Evolutionary conservation across 352 stramenopile species (phyloP).

Genomic region (Phytophthora sp.): DNA sequence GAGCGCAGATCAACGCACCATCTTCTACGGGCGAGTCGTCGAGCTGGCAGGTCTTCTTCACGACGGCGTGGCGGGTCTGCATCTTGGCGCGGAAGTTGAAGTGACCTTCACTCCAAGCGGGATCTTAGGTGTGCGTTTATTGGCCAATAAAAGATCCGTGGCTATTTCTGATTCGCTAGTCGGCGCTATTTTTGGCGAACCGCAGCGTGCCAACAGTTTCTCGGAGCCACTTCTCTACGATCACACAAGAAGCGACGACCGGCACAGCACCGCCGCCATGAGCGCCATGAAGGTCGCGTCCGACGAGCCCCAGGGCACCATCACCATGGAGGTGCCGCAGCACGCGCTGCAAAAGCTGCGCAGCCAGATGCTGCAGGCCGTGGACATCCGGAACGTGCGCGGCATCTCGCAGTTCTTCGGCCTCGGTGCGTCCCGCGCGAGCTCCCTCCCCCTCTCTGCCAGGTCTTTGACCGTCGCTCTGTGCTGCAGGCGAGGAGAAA

Average conservation of each 20-base stretch:
- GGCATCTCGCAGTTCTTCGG: constrained; percentile 86
- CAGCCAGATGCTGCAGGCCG: constrained; percentile 67
- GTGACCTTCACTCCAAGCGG: constrained; percentile 35
- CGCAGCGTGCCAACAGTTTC: constrained; percentile 22
- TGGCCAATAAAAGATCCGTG: constrained; percentile 2
- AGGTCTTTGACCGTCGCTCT: background rate
- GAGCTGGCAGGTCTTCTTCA: constrained; percentile 39
- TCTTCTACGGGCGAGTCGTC: constrained; percentile 38
- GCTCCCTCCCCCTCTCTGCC: background rate
- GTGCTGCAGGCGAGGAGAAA: constrained; percentile 72
- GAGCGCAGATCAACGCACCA: constrained; percentile 6
- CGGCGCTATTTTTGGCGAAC: constrained; percentile 47
- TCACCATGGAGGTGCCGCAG: constrained; percentile 70
- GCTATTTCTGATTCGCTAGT: constrained; percentile 33
- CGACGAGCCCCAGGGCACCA: constrained; percentile 62
- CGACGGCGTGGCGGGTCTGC: constrained; percentile 24
- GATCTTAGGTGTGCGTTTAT: constrained; percentile 12
- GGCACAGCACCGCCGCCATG: constrained; percentile 16
- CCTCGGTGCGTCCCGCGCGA: constrained; percentile 45
- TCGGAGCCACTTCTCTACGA: constrained; percentile 24
- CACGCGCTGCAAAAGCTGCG: constrained; percentile 69
- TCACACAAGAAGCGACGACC: constrained; percentile 15
- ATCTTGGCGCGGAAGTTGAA: constrained; percentile 45
- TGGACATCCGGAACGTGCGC: constrained; percentile 80
- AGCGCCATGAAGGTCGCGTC: constrained; percentile 59